Conservation (phyloP, 805 yeast genomes). For the Yamadazyma philogaea region DNA sequence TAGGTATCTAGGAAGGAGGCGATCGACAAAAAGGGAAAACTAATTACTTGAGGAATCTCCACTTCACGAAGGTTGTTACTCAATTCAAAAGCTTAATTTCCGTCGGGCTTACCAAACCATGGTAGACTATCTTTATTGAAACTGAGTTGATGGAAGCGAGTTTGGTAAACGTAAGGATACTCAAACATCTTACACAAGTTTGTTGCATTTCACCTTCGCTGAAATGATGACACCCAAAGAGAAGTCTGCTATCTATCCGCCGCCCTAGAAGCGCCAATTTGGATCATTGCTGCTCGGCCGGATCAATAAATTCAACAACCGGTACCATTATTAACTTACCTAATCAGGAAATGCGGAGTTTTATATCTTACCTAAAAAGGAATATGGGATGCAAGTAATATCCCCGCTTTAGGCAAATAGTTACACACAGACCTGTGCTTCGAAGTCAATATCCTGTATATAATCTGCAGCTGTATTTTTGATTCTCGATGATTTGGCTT, state of each 20-base stretch:
- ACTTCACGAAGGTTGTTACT: conserved; percentile 1
- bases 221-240: too few relatives aligned
- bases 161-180: too few relatives aligned
- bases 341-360: conserved; percentile 18
- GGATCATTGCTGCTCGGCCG: background rate
- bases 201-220: too few relatives aligned
- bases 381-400: conserved; percentile 14
- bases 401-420: conserved; percentile 13
- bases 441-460: background rate
- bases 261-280: background rate
- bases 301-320: background rate
- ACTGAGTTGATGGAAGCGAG: too few relatives aligned
- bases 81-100: background rate
- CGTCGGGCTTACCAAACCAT: too few relatives aligned
- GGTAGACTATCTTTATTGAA: too few relatives aligned
- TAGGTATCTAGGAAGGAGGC: background rate
- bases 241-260: background rate
- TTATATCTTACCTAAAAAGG: conserved; percentile 9
- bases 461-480: background rate
- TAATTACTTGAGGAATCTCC: conserved; percentile 4
- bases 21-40: background rate
- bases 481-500: conserved; percentile 6
- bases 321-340: conserved; percentile 5
- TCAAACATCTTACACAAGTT: too few relatives aligned
- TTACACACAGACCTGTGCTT: conserved; percentile 5